Evolutionary conservation across 805 yeast genomes (phyloP), one percentile per base, ranked within the genome.

Genomic region (Cyberlindnera nakhonratchasimensis): DNA sequence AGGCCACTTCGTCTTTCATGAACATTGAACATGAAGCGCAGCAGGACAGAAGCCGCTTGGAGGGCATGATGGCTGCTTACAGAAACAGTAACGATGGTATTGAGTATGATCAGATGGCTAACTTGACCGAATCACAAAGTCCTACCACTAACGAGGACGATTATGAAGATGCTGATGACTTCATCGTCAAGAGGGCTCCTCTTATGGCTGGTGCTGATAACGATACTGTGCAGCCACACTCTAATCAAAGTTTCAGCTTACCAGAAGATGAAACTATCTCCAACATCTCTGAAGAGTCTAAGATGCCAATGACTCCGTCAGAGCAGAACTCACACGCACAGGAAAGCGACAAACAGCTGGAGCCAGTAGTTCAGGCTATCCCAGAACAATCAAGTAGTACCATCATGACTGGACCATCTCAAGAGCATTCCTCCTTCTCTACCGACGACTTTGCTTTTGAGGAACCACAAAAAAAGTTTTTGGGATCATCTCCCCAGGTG

Each of bases 101-200:
- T 19, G 20, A 39, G 18, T 28, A 16, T 14, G 34, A 34, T 4
- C 17, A 12, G 10, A 9, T 4, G 22, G 28, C 34, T 41, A 26
- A 12, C 14, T 12, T 26, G 29, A 26, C 29, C 6, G 6, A 6
- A 12, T 26, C 13, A 8, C 42, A 14, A 30, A 41, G 13, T 19
- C 34, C 22, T 5, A 13, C 34, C 10, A 39, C 45, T 3, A 39
- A 42, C 29, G 43, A 35, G 7, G 51, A 48, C 7, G 50, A 46
- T 14, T 52, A 42, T 33, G 48, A 42, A 10, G 54, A 52, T 32
- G 54, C 56, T 3, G 56, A 52, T 39, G 56, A 52, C 21, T 48
- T 50, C 42, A 52, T 50, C 12, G 45, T 24, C 17, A 52, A 47
- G 40, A 42, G 29, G 32, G 40, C 46, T 6, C 23, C 24, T 4